phyloP scores from a whole-genome alignment of 352 stramenopile species.

The Bremia lactucae region DNA sequence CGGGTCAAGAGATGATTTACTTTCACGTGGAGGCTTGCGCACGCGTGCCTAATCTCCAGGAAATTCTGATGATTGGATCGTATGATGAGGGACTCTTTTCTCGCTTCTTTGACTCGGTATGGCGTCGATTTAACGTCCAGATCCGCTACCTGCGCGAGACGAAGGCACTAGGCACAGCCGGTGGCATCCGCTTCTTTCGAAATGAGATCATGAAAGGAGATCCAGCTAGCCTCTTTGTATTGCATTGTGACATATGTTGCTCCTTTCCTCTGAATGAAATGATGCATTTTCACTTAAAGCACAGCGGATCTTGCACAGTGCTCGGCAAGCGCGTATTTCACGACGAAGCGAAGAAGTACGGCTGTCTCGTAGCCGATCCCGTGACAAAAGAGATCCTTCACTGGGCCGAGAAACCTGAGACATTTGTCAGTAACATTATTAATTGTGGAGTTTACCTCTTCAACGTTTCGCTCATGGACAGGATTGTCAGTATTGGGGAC shows the following conservation, averaged over 20 bases:
- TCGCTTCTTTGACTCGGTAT: constrained; percentile 80
- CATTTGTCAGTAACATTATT: constrained; percentile 86
- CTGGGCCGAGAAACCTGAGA: constrained; percentile 85
- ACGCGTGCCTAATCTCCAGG: constrained; percentile 69
- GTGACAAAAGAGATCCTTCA: constrained; percentile 77
- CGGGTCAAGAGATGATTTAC: constrained; percentile 80
- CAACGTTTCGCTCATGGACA: constrained; percentile 69
- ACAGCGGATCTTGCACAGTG: constrained; percentile 62
- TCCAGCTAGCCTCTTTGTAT: constrained; percentile 62
- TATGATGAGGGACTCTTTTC: constrained; percentile 85
- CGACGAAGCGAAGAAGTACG: constrained; percentile 84
- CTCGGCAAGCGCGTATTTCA: constrained; percentile 83
- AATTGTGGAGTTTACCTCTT: constrained; percentile 87
- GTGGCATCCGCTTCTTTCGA: constrained; percentile 74
- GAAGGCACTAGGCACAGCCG: constrained; percentile 73
- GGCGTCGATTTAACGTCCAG: constrained; percentile 71
- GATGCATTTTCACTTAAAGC: constrained; percentile 80
- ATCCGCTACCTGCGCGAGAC: constrained; percentile 78
- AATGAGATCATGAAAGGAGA: constrained; percentile 76
- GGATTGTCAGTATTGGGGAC: constrained; percentile 69
- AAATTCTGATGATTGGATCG: constrained; percentile 85
- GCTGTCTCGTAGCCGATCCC: constrained; percentile 71
- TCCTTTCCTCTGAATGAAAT: constrained; percentile 84
- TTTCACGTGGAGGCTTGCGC: constrained; percentile 83
- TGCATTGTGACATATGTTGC: constrained; percentile 84